Evolutionary conservation across 192 early-diverging fungal species (phyloP).

Genomic region (Haplosporangium gracile): DNA sequence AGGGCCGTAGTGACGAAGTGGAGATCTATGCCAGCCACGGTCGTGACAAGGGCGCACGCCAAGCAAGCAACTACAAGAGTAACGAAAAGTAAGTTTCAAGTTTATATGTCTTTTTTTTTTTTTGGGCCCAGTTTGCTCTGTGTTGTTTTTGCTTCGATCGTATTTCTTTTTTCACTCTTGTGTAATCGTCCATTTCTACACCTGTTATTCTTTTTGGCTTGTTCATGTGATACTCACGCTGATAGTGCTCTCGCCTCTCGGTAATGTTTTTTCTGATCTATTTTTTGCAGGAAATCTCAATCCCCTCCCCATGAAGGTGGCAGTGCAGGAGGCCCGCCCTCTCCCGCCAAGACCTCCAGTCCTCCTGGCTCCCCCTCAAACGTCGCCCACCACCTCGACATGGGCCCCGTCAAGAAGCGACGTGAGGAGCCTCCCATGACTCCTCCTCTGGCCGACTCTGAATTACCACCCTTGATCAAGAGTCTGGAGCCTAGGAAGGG

Average conservation of each 20-base stretch:
- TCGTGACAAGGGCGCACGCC: conserved; percentile 47
- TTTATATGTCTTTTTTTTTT: not conserved
- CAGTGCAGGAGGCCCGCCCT: conserved; percentile 44
- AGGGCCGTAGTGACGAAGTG: conserved; percentile 53
- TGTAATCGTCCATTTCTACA: conserved; percentile 8
- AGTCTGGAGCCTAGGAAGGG: conserved; percentile 39
- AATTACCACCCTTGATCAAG: conserved; percentile 39
- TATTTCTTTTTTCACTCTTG: conserved; percentile 6
- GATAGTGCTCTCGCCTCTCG: not conserved
- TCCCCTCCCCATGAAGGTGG: conserved; percentile 44
- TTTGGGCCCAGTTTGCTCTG: not conserved
- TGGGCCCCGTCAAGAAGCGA: conserved; percentile 42
- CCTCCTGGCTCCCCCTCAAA: conserved; percentile 44
- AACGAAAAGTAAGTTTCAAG: conserved; percentile 28
- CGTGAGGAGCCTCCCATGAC: conserved; percentile 37
- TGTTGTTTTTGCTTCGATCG: not conserved
- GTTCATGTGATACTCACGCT: not conserved
- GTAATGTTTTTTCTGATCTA: not conserved
- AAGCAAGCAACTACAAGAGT: conserved; percentile 29
- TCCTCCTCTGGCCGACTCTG: conserved; percentile 28
- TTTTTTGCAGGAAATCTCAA: conserved; percentile 43
- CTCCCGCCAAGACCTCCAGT: conserved; percentile 55
- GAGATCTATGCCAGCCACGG: conserved; percentile 56
- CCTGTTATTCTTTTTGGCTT: not conserved
- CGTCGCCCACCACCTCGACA: conserved; percentile 16